Evolutionary conservation across 192 early-diverging fungal genomes (phyloP).

Genomic region (Helicostylum pulchrum): DNA sequence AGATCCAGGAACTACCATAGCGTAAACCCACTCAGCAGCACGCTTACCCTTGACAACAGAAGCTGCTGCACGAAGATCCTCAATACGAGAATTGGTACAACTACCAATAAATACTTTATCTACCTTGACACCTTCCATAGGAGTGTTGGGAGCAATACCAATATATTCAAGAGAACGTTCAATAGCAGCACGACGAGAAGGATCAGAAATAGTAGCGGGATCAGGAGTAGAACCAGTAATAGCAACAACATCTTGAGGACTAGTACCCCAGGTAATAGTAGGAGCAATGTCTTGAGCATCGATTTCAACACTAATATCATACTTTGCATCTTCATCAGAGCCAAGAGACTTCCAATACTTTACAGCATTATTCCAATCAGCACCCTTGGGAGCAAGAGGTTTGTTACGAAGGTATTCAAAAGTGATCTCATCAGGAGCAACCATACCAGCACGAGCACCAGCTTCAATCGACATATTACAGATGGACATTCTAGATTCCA

Average conservation of each 20-base stretch:
- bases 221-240: constrained; percentile 63
- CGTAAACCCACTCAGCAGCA: constrained; percentile 58
- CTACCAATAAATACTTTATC: constrained; percentile 77
- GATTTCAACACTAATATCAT: constrained; percentile 61
- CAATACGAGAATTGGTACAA: constrained; percentile 73
- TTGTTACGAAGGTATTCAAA: constrained; percentile 63
- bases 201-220: constrained; percentile 44
- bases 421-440: constrained; percentile 67
- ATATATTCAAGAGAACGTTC: constrained; percentile 61
- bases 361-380: constrained; percentile 59
- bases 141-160: constrained; percentile 58
- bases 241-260: constrained; percentile 61
- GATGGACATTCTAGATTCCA: constrained; percentile 71
- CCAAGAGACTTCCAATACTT: constrained; percentile 57
- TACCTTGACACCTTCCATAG: constrained; percentile 51
- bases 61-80: constrained; percentile 66
- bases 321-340: constrained; percentile 60
- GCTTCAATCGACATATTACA: constrained; percentile 78
- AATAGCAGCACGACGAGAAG: constrained; percentile 43
- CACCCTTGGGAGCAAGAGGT: constrained; percentile 59
- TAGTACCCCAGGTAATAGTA: constrained; percentile 69
- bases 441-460: constrained; percentile 70
- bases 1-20: constrained; percentile 74
- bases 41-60: constrained; percentile 54
- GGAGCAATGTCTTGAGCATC: constrained; percentile 56